These are phyloP conservation scores for Chlamydomonas sp. DNA, from an alignment of 139 green algal species.

Conservation along the genomic window DNA sequence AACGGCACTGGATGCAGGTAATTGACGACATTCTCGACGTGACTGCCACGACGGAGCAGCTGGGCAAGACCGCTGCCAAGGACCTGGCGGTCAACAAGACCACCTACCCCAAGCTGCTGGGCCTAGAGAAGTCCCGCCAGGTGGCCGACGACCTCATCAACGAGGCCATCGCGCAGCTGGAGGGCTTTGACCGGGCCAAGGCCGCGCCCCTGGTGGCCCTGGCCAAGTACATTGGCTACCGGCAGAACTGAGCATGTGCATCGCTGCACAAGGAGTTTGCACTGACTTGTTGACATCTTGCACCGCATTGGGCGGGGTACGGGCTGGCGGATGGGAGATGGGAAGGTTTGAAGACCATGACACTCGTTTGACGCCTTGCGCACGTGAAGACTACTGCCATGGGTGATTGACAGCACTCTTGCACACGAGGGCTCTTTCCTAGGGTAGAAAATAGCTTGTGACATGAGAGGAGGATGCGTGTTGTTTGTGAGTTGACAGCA, in stretches of 20 bases:
- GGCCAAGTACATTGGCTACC: conserved; percentile 95
- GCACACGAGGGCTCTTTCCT: too few relatives aligned
- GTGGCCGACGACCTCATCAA: conserved; percentile 92
- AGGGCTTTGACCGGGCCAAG: conserved; percentile 78
- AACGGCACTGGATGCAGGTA: conserved; percentile 68
- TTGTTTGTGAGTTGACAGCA: too few relatives aligned
- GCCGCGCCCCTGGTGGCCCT: conserved; percentile 90
- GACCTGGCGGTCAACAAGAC: conserved; percentile 95
- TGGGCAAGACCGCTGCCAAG: conserved; percentile 99
- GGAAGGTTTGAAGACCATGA: too few relatives aligned
- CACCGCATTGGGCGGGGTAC: too few relatives aligned
- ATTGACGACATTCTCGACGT: conserved; percentile 99
- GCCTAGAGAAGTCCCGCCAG: conserved; percentile 79
- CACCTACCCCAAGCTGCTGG: conserved; percentile 96
- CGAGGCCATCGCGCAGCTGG: conserved; percentile 91
- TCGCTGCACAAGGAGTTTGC: too few relatives aligned
- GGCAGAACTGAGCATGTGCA: conserved; percentile 83
- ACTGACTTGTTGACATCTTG: too few relatives aligned
- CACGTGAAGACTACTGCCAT: too few relatives aligned
- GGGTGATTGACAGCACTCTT: too few relatives aligned
- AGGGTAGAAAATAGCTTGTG: too few relatives aligned
- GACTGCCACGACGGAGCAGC: conserved; percentile 89
- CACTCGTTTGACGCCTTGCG: too few relatives aligned
- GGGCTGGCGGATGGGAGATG: too few relatives aligned
- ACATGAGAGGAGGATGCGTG: too few relatives aligned